Conservation (phyloP, 2,329 filamentous ascomycete species). For the Pseudogymnoascus sp. region DNA sequence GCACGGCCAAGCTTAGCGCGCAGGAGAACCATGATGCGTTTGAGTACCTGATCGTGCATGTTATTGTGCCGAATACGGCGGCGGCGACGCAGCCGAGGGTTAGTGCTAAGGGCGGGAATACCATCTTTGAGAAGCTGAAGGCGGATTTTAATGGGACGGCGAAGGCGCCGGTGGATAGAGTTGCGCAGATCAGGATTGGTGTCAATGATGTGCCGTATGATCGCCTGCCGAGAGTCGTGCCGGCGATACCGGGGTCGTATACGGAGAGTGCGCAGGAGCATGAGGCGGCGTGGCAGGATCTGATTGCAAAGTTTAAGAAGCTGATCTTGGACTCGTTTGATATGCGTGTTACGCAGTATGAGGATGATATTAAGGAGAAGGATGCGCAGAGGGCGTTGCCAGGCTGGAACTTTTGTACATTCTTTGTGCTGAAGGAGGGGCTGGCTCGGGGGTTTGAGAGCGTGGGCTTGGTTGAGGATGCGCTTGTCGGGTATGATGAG, state of each 20-base stretch:
- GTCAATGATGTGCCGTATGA: conserved; percentile 62
- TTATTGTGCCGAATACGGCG: conserved; percentile 77
- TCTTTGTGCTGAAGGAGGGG: conserved; percentile 96
- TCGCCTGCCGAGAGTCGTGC: conserved; percentile 52
- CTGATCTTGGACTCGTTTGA: conserved; percentile 87
- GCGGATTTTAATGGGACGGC: conserved; percentile 78
- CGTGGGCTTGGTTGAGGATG: conserved; percentile 91
- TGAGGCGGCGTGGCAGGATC: conserved; percentile 72
- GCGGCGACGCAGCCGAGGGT: conserved; percentile 70
- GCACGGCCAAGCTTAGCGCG: conserved; percentile 47
- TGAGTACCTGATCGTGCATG: conserved; percentile 90
- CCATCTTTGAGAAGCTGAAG: conserved; percentile 79
- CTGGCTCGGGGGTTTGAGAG: conserved; percentile 91
- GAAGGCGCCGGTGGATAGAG: conserved; percentile 65
- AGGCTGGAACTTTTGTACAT: conserved; percentile 99
- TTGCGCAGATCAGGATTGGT: conserved; percentile 77
- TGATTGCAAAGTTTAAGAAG: conserved; percentile 78
- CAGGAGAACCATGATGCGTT: conserved; percentile 94
- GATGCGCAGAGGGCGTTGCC: conserved; percentile 79
- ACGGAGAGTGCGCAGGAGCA: conserved; percentile 68
- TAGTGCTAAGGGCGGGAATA: conserved; percentile 58
- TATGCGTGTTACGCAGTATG: conserved; percentile 82
- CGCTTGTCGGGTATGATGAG: conserved; percentile 89
- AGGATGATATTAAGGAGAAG: conserved; percentile 93
- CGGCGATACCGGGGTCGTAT: conserved; percentile 55